phyloP scores from a whole-genome alignment of 2,329 filamentous ascomycete genomes.

The Nothophaeocryptopus gaeumannii region DNA sequence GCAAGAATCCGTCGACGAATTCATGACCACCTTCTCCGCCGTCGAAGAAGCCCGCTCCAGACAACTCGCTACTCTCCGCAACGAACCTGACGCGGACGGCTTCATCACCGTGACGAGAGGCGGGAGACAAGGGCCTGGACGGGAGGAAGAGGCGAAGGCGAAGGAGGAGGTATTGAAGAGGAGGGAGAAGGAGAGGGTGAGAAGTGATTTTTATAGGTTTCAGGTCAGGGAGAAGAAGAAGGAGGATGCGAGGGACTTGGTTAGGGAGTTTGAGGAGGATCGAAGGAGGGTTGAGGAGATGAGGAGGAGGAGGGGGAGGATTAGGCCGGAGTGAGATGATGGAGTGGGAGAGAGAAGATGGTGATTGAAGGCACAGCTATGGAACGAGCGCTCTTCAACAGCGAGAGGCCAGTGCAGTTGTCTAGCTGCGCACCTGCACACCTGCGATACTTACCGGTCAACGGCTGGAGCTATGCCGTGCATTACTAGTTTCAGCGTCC shows the following conservation, averaged over 20 bases:
- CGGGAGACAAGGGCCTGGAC: conserved; percentile 68
- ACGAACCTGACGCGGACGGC: conserved; percentile 88
- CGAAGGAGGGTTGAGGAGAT: conserved; percentile 27
- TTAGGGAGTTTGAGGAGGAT: conserved; percentile 64
- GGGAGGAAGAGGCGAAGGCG: conserved; percentile 59
- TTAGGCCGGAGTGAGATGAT: conserved; percentile 18
- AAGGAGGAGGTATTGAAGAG: conserved; percentile 61
- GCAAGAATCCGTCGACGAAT: conserved; percentile 75
- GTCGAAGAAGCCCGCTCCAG: conserved; percentile 64
- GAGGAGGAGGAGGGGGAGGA: conserved; percentile 26
- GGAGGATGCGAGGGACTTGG: conserved; percentile 65
- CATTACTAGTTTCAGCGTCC: no score
- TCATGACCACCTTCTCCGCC: conserved; percentile 75
- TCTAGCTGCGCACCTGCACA: no score
- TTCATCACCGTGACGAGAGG: conserved; percentile 89
- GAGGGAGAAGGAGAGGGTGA: conserved; percentile 58
- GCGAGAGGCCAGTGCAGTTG: no score
- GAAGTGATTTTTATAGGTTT: conserved; percentile 78
- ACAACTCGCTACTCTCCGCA: conserved; percentile 62
- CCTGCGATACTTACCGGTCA: no score
- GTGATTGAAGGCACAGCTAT: no score
- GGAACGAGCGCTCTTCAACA: no score
- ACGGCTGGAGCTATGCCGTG: no score
- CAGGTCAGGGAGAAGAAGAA: conserved; percentile 78
- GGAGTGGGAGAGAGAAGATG: background rate